Conservation (phyloP, 768 basidiomycete species). For the Saitozyma podzolica region DNA sequence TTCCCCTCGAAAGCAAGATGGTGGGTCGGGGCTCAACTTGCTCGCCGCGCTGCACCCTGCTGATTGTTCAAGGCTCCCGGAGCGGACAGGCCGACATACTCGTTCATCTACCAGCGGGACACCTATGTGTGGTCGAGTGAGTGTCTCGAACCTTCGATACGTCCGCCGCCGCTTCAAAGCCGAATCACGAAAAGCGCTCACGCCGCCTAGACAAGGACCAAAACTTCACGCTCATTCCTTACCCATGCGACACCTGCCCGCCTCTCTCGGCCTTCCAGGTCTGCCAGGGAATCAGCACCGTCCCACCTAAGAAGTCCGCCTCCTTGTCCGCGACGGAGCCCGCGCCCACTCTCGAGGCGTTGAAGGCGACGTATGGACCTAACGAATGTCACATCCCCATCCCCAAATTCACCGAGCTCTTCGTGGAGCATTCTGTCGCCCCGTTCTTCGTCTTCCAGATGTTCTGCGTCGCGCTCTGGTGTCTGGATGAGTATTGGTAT, state of each 20-base stretch:
- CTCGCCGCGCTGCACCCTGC: neutral
- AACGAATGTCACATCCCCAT: slow-evolving; percentile 98
- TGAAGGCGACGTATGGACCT: slow-evolving; percentile 73
- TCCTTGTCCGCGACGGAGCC: slow-evolving; percentile 11
- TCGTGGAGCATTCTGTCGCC: slow-evolving; percentile 92
- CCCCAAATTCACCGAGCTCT: slow-evolving; percentile 87
- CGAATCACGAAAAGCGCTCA: neutral
- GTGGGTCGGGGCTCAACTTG: slow-evolving; percentile 16
- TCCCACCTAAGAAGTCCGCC: slow-evolving; percentile 19
- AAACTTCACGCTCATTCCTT: slow-evolving; percentile 78
- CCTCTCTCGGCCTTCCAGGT: slow-evolving; percentile 65
- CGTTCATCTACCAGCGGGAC: slow-evolving; percentile 93
- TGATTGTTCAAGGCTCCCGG: slow-evolving; percentile 53
- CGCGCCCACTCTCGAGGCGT: slow-evolving; percentile 57
- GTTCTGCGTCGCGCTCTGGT: slow-evolving; percentile 97
- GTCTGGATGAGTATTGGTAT: slow-evolving; percentile 98
- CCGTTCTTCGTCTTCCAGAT: slow-evolving; percentile 99
- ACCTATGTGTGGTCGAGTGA: slow-evolving; percentile 70
- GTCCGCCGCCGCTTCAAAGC: slow-evolving; percentile 33
- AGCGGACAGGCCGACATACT: slow-evolving; percentile 61
- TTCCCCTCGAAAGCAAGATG: slow-evolving; percentile 65
- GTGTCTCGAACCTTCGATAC: slow-evolving; percentile 6
- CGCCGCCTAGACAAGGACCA: slow-evolving; percentile 44
- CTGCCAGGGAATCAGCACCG: slow-evolving; percentile 59
- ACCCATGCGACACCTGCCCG: slow-evolving; percentile 75